These are phyloP conservation scores for Lactarius deliciosus DNA, from an alignment of 768 basidiomycete species.

Conservation along the genomic window DNA sequence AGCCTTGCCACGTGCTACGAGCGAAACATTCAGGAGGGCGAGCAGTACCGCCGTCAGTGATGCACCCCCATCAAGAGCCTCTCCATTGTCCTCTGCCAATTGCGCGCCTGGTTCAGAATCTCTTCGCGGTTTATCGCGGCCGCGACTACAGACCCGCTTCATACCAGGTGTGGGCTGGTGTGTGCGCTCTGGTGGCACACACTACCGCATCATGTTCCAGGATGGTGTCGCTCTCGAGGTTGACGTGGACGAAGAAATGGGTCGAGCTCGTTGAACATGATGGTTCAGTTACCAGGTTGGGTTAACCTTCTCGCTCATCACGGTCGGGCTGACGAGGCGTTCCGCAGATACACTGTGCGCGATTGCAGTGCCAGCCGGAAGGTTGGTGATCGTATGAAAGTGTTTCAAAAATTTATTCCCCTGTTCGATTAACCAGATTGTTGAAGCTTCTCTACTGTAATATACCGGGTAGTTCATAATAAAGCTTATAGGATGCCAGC, in stretches of 20 bases:
- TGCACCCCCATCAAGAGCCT: neutral
- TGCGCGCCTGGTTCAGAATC: slow-evolving; percentile 21
- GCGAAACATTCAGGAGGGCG: slow-evolving; percentile 25
- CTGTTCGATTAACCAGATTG: slow-evolving; percentile 39
- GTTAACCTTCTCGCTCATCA: neutral
- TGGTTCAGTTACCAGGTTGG: slow-evolving; percentile 35
- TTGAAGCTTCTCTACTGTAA: slow-evolving; percentile 6
- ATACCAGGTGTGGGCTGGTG: slow-evolving; percentile 46
- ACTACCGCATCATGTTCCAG: slow-evolving; percentile 46
- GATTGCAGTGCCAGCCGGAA: slow-evolving; percentile 37
- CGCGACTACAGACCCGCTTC: slow-evolving; percentile 39
- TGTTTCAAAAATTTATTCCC: slow-evolving; percentile 44
- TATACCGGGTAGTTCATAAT: neutral
- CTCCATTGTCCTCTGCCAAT: slow-evolving; percentile 30
- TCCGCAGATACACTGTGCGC: slow-evolving; percentile 38
- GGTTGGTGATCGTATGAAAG: slow-evolving; percentile 44
- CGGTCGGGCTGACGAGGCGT: neutral
- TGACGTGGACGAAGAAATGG: slow-evolving; percentile 46
- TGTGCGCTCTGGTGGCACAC: slow-evolving; percentile 41
- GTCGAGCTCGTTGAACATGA: slow-evolving; percentile 37
- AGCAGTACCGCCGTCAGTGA: slow-evolving; percentile 30
- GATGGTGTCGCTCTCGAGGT: slow-evolving; percentile 44
- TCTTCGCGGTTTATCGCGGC: neutral
- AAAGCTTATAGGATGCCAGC: neutral
- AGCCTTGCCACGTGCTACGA: slow-evolving; percentile 7